Percentiles rank a stretch among this genome's conserved stretches.
phyloP scores from a whole-genome alignment of 1,284 basidiomycete species.

The Golubevia sp. region DNA sequence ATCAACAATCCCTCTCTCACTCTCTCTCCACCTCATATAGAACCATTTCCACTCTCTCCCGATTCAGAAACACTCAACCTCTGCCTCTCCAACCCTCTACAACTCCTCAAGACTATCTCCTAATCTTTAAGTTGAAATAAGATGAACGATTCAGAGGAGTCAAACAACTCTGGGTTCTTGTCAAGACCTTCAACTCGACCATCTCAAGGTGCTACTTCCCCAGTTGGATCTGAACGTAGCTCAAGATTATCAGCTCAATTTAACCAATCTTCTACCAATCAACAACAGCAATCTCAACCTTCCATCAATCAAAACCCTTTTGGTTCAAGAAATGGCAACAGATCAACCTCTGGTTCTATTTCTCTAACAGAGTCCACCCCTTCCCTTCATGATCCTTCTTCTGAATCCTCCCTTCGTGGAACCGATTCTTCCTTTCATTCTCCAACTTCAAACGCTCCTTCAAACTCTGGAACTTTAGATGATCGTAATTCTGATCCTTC shows the following conservation, averaged over 20 bases:
- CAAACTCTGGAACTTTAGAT: not conserved
- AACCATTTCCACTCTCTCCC: not conserved
- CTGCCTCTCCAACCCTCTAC: not conserved
- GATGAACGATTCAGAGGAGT: not conserved
- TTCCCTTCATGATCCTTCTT: slow-evolving; percentile 12
- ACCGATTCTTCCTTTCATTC: not conserved
- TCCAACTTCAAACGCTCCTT: not conserved
- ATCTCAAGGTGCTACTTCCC: not conserved
- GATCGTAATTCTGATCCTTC: not conserved
- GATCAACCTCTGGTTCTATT: slow-evolving; percentile 18
- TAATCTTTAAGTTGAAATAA: not conserved
- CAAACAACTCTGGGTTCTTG: not conserved
- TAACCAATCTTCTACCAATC: not conserved
- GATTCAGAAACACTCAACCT: not conserved
- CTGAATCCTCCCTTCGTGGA: not conserved
- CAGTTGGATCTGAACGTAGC: not conserved
- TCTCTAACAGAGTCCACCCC: slow-evolving; percentile 29
- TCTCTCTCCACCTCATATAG: not conserved
- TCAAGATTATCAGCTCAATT: not conserved
- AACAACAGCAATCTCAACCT: not conserved
- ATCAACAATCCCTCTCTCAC: not conserved
- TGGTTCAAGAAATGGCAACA: not conserved
- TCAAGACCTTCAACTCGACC: not conserved
- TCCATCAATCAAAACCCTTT: not conserved
- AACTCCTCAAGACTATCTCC: not conserved